phyloP scores from a whole-genome alignment of 208 protist species.

The Leishmania major region DNA sequence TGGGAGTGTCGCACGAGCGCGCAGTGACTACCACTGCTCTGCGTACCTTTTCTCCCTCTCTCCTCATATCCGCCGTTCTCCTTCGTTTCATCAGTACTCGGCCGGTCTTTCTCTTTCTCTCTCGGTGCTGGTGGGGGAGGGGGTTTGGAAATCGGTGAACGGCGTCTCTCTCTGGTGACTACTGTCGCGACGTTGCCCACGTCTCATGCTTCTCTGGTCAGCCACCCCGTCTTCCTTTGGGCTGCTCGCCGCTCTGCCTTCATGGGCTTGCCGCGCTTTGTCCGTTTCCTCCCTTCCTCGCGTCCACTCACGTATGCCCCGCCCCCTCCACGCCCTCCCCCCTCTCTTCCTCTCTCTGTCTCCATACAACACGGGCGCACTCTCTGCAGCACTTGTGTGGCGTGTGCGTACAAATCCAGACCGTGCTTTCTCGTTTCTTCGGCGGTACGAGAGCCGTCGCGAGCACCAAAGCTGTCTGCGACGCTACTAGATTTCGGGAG shows the following conservation, averaged over 20 bases:
- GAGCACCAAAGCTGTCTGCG: background rate
- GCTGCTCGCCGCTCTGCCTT: background rate
- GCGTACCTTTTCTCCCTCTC: background rate
- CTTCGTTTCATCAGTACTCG: background rate
- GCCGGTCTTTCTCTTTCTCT: background rate
- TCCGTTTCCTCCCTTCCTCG: background rate
- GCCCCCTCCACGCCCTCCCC: background rate
- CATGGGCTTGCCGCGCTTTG: background rate
- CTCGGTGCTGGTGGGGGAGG: background rate
- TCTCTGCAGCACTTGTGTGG: background rate
- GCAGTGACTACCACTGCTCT: background rate
- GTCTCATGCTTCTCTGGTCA: background rate
- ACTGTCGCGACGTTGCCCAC: background rate
- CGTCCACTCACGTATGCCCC: background rate
- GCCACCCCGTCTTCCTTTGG: background rate
- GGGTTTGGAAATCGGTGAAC: background rate
- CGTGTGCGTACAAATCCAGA: background rate
- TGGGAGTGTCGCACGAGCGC: background rate
- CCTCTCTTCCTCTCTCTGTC: background rate
- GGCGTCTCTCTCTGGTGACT: background rate
- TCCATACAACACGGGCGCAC: background rate
- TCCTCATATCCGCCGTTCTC: background rate
- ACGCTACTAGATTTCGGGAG: background rate
- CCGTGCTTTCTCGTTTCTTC: slow-evolving; percentile 17
- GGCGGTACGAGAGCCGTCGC: background rate